Percentiles rank a stretch among this genome's conserved stretches.
Evolutionary conservation across 768 basidiomycete species (phyloP).

Genomic region (Pleurotus giganteus): DNA sequence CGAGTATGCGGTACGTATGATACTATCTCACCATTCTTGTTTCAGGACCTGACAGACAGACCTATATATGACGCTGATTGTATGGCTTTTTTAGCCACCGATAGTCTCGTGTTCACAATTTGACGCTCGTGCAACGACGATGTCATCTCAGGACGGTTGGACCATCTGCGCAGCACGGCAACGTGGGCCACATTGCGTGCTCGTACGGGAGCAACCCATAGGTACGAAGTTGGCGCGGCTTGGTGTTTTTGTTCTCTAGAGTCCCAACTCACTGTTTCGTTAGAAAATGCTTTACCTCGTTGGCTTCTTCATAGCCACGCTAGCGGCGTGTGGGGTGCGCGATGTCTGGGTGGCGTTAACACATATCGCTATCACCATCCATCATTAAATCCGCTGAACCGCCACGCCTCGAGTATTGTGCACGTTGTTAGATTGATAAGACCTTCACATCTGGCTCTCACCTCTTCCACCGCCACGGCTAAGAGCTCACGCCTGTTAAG

Average conservation of each 20-base stretch:
- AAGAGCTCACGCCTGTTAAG: too few species aligned
- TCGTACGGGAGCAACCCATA: background rate
- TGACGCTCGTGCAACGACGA: slow-evolving; percentile 9
- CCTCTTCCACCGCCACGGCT: too few species aligned
- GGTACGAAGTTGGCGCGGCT: background rate
- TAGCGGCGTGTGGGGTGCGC: background rate
- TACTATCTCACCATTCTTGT: too few species aligned
- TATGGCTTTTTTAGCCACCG: too few species aligned
- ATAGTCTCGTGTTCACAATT: too few species aligned
- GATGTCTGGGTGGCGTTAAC: background rate
- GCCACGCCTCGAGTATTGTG: background rate
- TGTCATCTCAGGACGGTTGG: background rate
- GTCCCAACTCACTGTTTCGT: too few species aligned
- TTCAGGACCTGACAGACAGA: too few species aligned
- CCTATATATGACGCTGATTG: too few species aligned
- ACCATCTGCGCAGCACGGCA: background rate
- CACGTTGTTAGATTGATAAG: background rate
- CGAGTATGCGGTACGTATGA: too few species aligned
- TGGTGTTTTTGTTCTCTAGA: too few species aligned
- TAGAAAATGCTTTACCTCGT: background rate
- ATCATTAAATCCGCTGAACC: slow-evolving; percentile 3
- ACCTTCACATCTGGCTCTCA: too few species aligned
- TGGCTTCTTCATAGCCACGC: background rate
- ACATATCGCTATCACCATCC: slow-evolving; percentile 1
- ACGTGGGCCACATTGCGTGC: background rate